A percentile compares a stretch with the other conserved stretches of the same genome.
phyloP scores from a whole-genome alignment of 2,329 filamentous ascomycete species.

The Erysiphe pulchra region DNA sequence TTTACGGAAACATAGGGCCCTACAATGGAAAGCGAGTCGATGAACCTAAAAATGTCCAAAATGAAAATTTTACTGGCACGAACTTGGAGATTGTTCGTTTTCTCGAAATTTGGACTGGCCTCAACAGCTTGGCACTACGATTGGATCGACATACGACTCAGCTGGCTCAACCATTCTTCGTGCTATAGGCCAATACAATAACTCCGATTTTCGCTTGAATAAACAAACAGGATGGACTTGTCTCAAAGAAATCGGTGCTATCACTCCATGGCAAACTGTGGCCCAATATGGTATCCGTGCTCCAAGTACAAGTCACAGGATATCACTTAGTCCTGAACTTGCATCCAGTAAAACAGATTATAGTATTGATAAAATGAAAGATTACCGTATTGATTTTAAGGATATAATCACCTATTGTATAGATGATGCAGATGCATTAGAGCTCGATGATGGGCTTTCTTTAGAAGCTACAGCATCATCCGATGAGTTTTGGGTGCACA shows the following conservation, averaged over 20 bases:
- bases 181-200: conserved; percentile 31
- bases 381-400: conserved; percentile 31
- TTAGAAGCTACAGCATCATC: conserved; percentile 28
- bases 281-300: conserved; percentile 33
- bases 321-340: background rate
- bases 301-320: conserved; percentile 18
- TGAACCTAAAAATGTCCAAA: conserved; percentile 1
- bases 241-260: conserved; percentile 48
- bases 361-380: conserved; percentile 21
- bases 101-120: conserved; percentile 39
- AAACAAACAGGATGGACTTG: conserved; percentile 32
- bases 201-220: conserved; percentile 16
- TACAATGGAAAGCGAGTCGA: conserved; percentile 5
- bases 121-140: background rate
- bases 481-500: conserved; percentile 44
- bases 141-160: conserved; percentile 21
- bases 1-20: conserved; percentile 23
- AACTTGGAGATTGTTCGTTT: conserved; percentile 25
- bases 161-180: conserved; percentile 39
- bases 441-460: conserved; percentile 62
- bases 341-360: background rate
- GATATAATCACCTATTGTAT: conserved; percentile 44
- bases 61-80: conserved; percentile 2
- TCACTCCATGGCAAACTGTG: conserved; percentile 44
- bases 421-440: conserved; percentile 35